Conservation (phyloP, 495 filamentous ascomycete species). For the Astrocystis sublimbata region DNA sequence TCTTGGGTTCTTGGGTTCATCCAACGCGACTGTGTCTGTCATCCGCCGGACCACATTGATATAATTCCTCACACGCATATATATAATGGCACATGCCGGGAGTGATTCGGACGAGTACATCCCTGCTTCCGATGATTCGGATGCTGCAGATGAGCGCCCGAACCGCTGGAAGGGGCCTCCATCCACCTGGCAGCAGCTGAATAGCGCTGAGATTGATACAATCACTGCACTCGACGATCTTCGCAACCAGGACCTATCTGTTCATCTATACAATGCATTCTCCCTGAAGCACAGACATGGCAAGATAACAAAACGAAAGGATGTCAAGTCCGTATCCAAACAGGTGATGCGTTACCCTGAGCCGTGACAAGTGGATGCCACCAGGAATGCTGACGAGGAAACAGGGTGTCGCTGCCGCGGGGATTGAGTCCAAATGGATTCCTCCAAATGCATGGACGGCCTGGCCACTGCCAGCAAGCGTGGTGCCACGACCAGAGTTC, state of each 20-base stretch:
- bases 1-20: too few relatives aligned
- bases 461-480: slow-evolving; percentile 66
- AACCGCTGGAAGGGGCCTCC: slow-evolving; percentile 57
- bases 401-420: slow-evolving; percentile 26
- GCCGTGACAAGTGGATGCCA: background rate
- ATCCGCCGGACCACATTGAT: background rate
- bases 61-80: too few relatives aligned
- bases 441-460: slow-evolving; percentile 67
- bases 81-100: slow-evolving; percentile 22
- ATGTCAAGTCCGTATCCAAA: slow-evolving; percentile 13
- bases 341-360: slow-evolving; percentile 10
- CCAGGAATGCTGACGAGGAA: slow-evolving; percentile 10
- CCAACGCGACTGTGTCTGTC: background rate
- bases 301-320: slow-evolving; percentile 8
- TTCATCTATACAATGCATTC: slow-evolving; percentile 77
- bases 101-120: slow-evolving; percentile 25
- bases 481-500: slow-evolving; percentile 58
- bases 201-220: slow-evolving; percentile 57
- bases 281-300: slow-evolving; percentile 48
- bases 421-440: slow-evolving; percentile 35
- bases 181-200: slow-evolving; percentile 62
- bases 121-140: slow-evolving; percentile 27
- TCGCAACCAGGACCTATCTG: slow-evolving; percentile 61
- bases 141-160: slow-evolving; percentile 41
- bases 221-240: slow-evolving; percentile 58